These are phyloP conservation scores for Sporothrix dimorphospora DNA, from an alignment of 2,329 filamentous ascomycete genomes.

Conservation along the genomic window DNA sequence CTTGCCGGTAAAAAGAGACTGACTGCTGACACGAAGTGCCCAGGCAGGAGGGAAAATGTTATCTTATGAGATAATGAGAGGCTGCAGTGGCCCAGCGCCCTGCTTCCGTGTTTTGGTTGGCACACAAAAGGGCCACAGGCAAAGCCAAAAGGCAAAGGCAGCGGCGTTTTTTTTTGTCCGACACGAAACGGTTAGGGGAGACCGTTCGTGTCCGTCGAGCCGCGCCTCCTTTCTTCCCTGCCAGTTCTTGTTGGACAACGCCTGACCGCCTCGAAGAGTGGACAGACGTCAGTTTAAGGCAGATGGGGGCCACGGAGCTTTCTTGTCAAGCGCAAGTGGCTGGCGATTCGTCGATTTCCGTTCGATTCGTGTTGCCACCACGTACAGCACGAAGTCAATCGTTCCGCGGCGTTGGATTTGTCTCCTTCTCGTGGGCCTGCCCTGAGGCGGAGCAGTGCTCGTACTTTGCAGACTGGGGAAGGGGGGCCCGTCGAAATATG, in stretches of 20 bases:
- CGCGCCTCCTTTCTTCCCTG: constrained; percentile 6
- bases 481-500: neutral
- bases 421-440: neutral
- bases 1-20: constrained; percentile 3
- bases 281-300: neutral
- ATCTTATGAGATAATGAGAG: constrained; percentile 12
- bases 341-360: constrained; percentile 3
- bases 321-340: neutral
- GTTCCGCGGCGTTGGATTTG: constrained; percentile 4
- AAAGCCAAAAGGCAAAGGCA: constrained; percentile 16
- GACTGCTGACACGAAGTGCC: constrained; percentile 5
- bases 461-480: neutral
- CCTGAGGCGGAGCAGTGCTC: neutral
- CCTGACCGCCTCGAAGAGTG: constrained; percentile 13
- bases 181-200: constrained; percentile 20
- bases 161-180: constrained; percentile 16
- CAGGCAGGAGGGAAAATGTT: neutral
- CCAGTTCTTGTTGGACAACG: neutral
- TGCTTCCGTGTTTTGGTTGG: constrained; percentile 3
- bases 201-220: constrained; percentile 7
- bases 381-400: neutral
- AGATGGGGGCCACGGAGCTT: neutral
- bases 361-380: constrained; percentile 4
- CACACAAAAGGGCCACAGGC: constrained; percentile 14
- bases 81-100: neutral